A percentile compares a stretch with the other conserved stretches of the same genome.
Conservation (phyloP, 306 rosid species). For the Betula pendula region DNA sequence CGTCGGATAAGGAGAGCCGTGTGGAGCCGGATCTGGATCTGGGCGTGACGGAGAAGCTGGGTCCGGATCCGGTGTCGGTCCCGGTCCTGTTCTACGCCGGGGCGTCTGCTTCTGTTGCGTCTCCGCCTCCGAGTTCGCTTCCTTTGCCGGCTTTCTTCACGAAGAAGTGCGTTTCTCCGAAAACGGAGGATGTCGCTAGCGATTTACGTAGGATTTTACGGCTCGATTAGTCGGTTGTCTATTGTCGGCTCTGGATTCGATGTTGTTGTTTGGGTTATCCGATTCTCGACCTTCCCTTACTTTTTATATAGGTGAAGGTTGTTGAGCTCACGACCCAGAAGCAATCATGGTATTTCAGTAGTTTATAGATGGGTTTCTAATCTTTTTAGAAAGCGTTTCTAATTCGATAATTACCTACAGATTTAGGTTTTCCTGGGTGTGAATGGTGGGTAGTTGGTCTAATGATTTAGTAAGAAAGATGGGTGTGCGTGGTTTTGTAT, state of each 20-base stretch:
- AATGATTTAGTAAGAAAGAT: too few species aligned
- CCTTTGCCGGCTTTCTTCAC: constrained; percentile 54
- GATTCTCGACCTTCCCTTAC: constrained; percentile 41
- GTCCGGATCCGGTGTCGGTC: constrained; percentile 13
- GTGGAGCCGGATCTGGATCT: constrained; percentile 11
- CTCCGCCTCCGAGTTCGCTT: constrained; percentile 59
- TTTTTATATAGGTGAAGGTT: constrained; percentile 48
- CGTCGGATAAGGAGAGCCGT: background rate
- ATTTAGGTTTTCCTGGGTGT: background rate
- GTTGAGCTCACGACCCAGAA: constrained; percentile 18
- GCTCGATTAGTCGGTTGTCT: constrained; percentile 17
- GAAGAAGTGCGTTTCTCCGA: constrained; percentile 14
- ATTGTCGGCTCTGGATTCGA: constrained; percentile 4
- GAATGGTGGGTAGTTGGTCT: too few species aligned
- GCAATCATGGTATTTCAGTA: background rate
- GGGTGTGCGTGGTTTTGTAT: too few species aligned
- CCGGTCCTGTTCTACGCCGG: constrained; percentile 44
- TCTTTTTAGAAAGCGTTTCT: background rate
- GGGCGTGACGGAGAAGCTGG: background rate
- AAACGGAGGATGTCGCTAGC: constrained; percentile 35
- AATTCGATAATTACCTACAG: background rate
- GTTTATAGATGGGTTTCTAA: background rate
- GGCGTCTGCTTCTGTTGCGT: constrained; percentile 18
- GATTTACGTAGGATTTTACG: constrained; percentile 37
- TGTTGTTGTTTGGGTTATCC: constrained; percentile 25